Conservation (phyloP, 2,329 filamentous ascomycete genomes). For the Corniculantispora saksenae region DNA sequence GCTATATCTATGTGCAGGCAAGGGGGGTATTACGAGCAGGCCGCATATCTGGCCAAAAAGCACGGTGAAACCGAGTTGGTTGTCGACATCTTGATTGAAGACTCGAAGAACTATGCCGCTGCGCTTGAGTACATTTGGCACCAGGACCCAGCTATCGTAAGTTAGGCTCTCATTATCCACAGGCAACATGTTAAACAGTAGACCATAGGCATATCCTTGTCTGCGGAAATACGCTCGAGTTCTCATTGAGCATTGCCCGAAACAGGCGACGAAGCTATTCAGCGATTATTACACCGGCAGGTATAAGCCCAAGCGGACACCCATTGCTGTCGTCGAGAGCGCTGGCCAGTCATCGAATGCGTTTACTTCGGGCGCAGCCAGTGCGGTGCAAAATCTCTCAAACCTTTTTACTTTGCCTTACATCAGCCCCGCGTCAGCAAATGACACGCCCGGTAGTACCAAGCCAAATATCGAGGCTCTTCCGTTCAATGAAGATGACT, state of each 20-base stretch:
- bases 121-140: conserved; percentile 91
- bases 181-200: neutral
- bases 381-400: conserved; percentile 81
- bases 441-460: conserved; percentile 52
- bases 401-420: conserved; percentile 83
- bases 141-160: conserved; percentile 73
- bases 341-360: conserved; percentile 43
- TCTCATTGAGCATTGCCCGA: conserved; percentile 81
- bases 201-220: conserved; percentile 72
- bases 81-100: conserved; percentile 92
- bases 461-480: conserved; percentile 51
- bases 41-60: conserved; percentile 90
- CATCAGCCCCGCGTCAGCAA: conserved; percentile 63
- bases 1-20: conserved; percentile 97
- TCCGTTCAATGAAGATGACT: conserved; percentile 49
- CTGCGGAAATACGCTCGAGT: conserved; percentile 95
- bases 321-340: conserved; percentile 35
- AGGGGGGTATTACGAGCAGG: conserved; percentile 95
- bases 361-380: conserved; percentile 62
- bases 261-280: conserved; percentile 82
- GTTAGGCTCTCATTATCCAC: conserved; percentile 32
- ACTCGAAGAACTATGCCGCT: conserved; percentile 86
- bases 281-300: conserved; percentile 91
- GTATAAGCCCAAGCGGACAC: conserved; percentile 72
- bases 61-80: conserved; percentile 93